Evolutionary conservation across 148 eudicot species (phyloP), one percentile per base, ranked within the genome.

Genomic region (Amaranthus hypochondriacus): DNA sequence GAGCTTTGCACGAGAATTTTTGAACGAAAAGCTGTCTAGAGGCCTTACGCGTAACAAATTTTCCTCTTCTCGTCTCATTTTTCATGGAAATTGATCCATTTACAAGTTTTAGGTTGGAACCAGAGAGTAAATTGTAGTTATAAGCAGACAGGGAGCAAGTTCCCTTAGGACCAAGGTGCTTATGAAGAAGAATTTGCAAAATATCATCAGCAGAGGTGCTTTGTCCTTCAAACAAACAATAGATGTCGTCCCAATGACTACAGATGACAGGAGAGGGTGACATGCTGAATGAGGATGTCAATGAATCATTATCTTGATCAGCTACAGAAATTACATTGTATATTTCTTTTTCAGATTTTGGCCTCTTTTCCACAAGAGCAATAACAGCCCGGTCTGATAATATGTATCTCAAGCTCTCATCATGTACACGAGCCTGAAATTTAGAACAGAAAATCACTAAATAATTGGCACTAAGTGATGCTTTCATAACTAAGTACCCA

Each of bases 1-100:
- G 97, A 79, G 97, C 79, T 78, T 95, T 95, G 90, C 99, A 95
- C 49, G 99, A 95, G 78, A 95, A 95, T 66, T 95, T 95, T 66
- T 92, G 79, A 82, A 92, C 99, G 85, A 95, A 95, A 48, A 85
- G 83, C 79, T 89, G 85, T 58, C 99, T 88, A 73, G 96, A 89
- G 79, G 92, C 83, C 77, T 85, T 92, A 68, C 82, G 83, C 15
- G 82, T 86, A 62, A 83, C 71, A 57, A 82, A 81, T 68, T 82
- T 92, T 77, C 87, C 76, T 80, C 79, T 78, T 70, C 74, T 85
- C 64, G 69, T 73, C 75, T 86, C 83, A 73, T 82, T 89, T 79
- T 78, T 80, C 48, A 84, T 85, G 69, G 84, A 76, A 47, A 77
- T 79, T 48, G 82, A 57, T 73, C 83, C 78, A 69, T 73, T 76